Evolutionary conservation across 306 rosid species (phyloP).

Genomic region (Chamaecrista fasciculata): DNA sequence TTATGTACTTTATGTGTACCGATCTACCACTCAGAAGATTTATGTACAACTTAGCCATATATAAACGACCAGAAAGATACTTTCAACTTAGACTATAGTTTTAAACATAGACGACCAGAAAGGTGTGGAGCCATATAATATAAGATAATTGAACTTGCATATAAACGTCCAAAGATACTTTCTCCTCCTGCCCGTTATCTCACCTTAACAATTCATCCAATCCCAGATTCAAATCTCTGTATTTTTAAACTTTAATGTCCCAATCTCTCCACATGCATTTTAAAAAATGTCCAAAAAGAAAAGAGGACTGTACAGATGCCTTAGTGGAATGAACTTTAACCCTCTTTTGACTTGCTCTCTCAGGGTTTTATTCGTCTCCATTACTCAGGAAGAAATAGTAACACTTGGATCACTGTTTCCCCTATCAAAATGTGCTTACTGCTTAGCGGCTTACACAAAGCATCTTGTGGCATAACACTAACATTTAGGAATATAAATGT

Average conservation of each 20-base stretch:
- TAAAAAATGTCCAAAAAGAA: conserved; percentile 3
- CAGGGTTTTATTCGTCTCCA: not conserved
- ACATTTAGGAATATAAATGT: not conserved
- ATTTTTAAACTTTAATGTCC: conserved; percentile 4
- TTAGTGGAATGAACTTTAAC: not conserved
- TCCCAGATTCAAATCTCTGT: conserved; percentile 7
- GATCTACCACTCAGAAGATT: too few species aligned
- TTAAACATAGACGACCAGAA: too few species aligned
- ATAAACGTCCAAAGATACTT: not conserved
- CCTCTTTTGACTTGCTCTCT: conserved; percentile 20
- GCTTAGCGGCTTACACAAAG: not conserved
- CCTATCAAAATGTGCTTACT: not conserved
- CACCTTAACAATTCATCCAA: not conserved
- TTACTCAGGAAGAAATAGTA: not conserved
- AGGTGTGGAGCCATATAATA: too few species aligned
- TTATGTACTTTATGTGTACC: too few species aligned
- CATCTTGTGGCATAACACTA: not conserved
- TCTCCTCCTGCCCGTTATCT: not conserved
- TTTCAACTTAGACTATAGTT: too few species aligned
- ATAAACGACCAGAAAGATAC: too few species aligned
- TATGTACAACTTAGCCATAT: too few species aligned
- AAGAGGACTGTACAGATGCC: not conserved
- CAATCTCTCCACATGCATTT: conserved; percentile 41
- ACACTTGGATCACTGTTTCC: not conserved
- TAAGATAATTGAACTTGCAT: too few species aligned